Conservation (phyloP, 2,329 filamentous ascomycete genomes). For the Xylaria sp. region DNA sequence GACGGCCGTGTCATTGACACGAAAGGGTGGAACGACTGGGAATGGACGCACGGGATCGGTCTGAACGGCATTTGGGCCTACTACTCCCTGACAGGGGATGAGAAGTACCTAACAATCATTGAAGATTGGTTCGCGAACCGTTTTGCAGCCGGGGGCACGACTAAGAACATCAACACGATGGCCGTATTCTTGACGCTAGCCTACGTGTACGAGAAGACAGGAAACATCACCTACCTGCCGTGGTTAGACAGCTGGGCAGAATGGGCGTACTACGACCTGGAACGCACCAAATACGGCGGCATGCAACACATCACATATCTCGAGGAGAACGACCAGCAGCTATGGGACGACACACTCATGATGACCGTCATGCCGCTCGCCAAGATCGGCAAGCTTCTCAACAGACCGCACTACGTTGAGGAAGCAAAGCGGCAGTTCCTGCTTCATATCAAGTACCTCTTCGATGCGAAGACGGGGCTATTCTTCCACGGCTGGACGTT, state of each 20-base stretch:
- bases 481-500: conserved; percentile 90
- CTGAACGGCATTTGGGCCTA: conserved; percentile 87
- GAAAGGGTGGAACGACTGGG: conserved; percentile 86
- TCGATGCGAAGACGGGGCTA: conserved; percentile 75
- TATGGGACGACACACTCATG: conserved; percentile 90
- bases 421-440: conserved; percentile 84
- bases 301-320: conserved; percentile 83
- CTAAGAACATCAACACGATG: conserved; percentile 90
- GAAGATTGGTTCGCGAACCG: conserved; percentile 78
- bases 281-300: conserved; percentile 75
- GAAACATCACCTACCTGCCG: conserved; percentile 74
- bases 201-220: conserved; percentile 80
- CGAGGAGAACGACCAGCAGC: conserved; percentile 75
- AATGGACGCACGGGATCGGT: conserved; percentile 84
- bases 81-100: conserved; percentile 75
- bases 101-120: conserved; percentile 71
- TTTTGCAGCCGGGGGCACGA: conserved; percentile 76
- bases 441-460: conserved; percentile 81
- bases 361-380: conserved; percentile 86
- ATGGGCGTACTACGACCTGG: conserved; percentile 82
- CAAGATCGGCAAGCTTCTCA: conserved; percentile 79
- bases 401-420: conserved; percentile 76
- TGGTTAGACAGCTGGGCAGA: conserved; percentile 86
- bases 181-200: conserved; percentile 80
- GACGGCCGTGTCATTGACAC: conserved; percentile 84